These are phyloP conservation scores for Aspergillus ibericus DNA, from an alignment of 2,329 filamentous ascomycete genomes.

Conservation along the genomic window DNA sequence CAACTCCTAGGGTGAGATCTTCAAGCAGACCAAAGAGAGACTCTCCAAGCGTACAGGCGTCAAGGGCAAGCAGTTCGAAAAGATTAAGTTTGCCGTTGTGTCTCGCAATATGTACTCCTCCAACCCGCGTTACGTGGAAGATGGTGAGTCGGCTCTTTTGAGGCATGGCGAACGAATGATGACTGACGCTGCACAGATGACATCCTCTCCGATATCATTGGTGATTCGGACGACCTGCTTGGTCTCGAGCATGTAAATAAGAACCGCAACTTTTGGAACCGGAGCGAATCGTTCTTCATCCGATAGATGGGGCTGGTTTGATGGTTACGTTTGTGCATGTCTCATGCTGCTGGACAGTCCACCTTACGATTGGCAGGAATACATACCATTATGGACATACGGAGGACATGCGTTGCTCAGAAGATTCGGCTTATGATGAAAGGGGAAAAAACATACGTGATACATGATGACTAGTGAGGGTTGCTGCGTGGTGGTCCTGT, in stretches of 20 bases:
- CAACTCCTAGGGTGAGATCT: constrained; percentile 67
- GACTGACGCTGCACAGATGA: constrained; percentile 38
- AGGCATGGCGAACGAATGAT: neutral
- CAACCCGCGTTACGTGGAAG: constrained; percentile 78
- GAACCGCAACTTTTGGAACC: constrained; percentile 58
- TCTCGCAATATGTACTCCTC: constrained; percentile 69
- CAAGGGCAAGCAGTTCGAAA: constrained; percentile 97
- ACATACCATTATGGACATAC: constrained; percentile 6
- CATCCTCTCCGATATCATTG: constrained; percentile 58
- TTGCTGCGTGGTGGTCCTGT: neutral
- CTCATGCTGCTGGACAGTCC: neutral
- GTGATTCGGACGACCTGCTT: constrained; percentile 77
- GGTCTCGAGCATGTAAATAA: constrained; percentile 65
- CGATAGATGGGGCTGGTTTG: constrained; percentile 42
- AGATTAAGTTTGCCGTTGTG: constrained; percentile 92
- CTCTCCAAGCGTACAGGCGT: constrained; percentile 88
- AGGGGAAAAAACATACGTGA: constrained; percentile 2
- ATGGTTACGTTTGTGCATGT: constrained; percentile 1
- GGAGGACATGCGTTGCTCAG: constrained; percentile 3
- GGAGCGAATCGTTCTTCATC: constrained; percentile 65
- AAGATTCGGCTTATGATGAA: constrained; percentile 4
- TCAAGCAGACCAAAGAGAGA: constrained; percentile 91
- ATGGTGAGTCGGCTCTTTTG: constrained; percentile 66
- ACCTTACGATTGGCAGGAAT: constrained; percentile 7
- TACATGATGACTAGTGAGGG: neutral